Percentiles rank a stretch among this genome's conserved stretches.
Conservation (phyloP, 345 rosid genomes). For the Orychophragmus violaceus region DNA sequence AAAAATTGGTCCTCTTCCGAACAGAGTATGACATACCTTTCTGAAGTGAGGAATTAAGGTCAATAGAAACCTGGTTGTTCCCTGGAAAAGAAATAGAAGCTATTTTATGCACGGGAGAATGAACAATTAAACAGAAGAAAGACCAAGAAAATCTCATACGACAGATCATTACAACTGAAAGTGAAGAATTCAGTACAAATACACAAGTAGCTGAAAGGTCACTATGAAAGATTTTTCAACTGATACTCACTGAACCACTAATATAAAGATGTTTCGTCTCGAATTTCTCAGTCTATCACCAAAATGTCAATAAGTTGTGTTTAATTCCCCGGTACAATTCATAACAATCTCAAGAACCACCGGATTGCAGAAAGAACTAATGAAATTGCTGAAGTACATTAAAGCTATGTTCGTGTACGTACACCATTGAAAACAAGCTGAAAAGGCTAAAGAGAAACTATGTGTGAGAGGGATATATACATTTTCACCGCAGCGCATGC, state of each 20-base stretch:
- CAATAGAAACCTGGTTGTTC: constrained; percentile 59
- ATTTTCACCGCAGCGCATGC: constrained; percentile 86
- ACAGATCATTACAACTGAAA: background rate
- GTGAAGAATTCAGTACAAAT: background rate
- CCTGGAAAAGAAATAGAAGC: constrained; percentile 40
- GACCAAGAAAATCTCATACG: background rate
- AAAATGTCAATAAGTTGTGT: background rate
- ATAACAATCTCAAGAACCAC: background rate
- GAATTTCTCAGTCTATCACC: background rate
- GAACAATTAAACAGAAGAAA: background rate
- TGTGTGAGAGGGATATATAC: constrained; percentile 32
- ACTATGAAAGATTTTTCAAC: background rate
- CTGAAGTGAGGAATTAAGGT: constrained; percentile 86
- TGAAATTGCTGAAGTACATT: background rate
- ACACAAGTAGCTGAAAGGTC: background rate
- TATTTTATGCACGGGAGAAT: background rate
- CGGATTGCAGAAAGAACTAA: background rate
- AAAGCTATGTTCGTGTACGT: background rate
- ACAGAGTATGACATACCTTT: constrained; percentile 42
- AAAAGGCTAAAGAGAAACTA: background rate
- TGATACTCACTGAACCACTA: background rate
- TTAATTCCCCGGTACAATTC: background rate
- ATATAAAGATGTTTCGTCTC: background rate
- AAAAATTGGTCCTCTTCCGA: background rate
- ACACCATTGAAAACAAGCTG: background rate